phyloP scores from a whole-genome alignment of 2,329 filamentous ascomycete genomes.

The Beauveria scarabaeidicola region DNA sequence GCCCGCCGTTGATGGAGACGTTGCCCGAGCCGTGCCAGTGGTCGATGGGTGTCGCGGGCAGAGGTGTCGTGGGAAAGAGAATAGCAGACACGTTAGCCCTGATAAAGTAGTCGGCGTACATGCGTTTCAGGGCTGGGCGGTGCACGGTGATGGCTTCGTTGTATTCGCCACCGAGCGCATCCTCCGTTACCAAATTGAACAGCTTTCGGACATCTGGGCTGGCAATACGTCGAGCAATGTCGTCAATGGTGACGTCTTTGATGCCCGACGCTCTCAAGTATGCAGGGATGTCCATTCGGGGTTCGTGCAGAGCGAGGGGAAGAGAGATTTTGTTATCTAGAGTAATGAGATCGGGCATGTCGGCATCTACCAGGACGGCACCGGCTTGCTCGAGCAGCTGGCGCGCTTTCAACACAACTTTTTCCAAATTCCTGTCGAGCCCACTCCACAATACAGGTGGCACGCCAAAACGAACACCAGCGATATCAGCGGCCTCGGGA shows the following conservation, averaged over 20 bases:
- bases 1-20: constrained; percentile 14
- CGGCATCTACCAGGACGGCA: constrained; percentile 11
- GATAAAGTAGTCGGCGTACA: constrained; percentile 13
- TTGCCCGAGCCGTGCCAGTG: constrained; percentile 11
- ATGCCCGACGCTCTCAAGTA: constrained; percentile 11
- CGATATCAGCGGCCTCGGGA: background rate
- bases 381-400: constrained; percentile 11
- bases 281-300: constrained; percentile 9
- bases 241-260: background rate
- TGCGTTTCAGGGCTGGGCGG: constrained; percentile 13
- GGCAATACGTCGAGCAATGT: constrained; percentile 10
- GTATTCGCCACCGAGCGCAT: constrained; percentile 4
- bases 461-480: constrained; percentile 11
- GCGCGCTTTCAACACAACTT: background rate
- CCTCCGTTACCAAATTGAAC: constrained; percentile 6
- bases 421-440: constrained; percentile 11
- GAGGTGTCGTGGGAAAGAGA: constrained; percentile 14
- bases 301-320: constrained; percentile 11
- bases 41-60: constrained; percentile 14
- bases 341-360: constrained; percentile 13
- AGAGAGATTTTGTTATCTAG: constrained; percentile 10
- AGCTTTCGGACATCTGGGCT: constrained; percentile 10
- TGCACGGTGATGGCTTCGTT: constrained; percentile 11
- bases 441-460: constrained; percentile 14
- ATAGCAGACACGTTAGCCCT: constrained; percentile 11